Base-by-base conservation (phyloP, 2,329 filamentous ascomycete genomes). In the Pestalotiopsis sp. region DNA sequence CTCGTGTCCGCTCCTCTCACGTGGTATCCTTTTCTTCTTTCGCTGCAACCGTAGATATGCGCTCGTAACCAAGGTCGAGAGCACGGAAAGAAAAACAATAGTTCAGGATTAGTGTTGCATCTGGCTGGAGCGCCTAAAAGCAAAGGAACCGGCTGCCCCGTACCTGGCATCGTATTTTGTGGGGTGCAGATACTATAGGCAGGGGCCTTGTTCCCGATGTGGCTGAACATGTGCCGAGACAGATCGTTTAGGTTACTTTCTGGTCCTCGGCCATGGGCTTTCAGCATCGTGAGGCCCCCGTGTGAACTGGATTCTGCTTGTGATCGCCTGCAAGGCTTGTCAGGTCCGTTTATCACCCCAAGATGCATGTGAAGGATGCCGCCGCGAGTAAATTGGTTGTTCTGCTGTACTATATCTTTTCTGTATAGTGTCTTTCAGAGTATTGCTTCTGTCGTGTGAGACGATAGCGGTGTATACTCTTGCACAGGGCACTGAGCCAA, bases 131-230 rank as follows among this genome's bases (percentile, higher is more conserved):
- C 61, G 38, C 41, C 11, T 49, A 49, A 45, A 52, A 64, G 61
- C 61, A 64, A 36, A 64, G 61, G 61, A 64, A 64, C n/a, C 38
- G 41, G n/a, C 23, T n/a, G 61, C 49, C 36, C 61, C 61, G 61
- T 39, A 23, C 20, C 23, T 64, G 61, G 39, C 61, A 36, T 36
- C 31, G 7, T 2, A 52, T 49, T 64, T 49, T 64, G 61, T 64
- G 61, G 61, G 61, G 61, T 52, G 25, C 61, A 64, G 61, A 20
- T 64, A 2, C 31, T 36, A 62, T 62, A 20, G 27, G 59, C 59
- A 31, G 20, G 59, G 59, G 36, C 20, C 6, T 20, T 62, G 20
- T 39, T 62, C 59, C 25, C 59, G 27, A 36, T 62, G 17, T 36
- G 36, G 27, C 27, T 27, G 57, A 59, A 17, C 36, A 62, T 62